A percentile compares a stretch with the other conserved stretches of the same genome.
phyloP scores from a whole-genome alignment of 2,329 filamentous ascomycete genomes.

The Triangularia setosa region DNA sequence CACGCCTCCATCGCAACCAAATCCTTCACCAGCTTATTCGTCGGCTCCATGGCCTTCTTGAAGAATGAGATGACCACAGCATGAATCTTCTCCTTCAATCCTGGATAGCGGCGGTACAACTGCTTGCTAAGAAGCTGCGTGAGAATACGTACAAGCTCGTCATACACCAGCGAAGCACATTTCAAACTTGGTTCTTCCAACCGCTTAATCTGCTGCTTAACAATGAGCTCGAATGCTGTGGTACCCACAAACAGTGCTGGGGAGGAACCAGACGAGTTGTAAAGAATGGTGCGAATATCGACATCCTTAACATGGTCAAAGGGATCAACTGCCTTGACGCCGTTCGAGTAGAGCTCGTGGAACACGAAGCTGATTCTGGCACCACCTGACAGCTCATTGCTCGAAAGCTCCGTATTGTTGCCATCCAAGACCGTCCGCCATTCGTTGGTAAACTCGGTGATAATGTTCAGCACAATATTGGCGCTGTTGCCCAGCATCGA shows the following conservation, averaged over 20 bases:
- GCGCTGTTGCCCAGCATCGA: slow-evolving; percentile 94
- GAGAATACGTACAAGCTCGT: slow-evolving; percentile 93
- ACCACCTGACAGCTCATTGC: slow-evolving; percentile 89
- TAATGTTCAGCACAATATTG: slow-evolving; percentile 97
- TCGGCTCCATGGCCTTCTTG: slow-evolving; percentile 97
- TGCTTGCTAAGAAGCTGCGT: slow-evolving; percentile 84
- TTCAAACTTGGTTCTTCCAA: slow-evolving; percentile 95
- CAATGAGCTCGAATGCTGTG: slow-evolving; percentile 96
- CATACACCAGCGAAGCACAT: slow-evolving; percentile 95
- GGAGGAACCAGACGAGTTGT: slow-evolving; percentile 98
- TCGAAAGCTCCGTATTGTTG: slow-evolving; percentile 94
- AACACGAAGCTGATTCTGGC: slow-evolving; percentile 99
- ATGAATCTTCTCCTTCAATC: slow-evolving; percentile 95
- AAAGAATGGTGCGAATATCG: slow-evolving; percentile 93
- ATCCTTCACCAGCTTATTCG: slow-evolving; percentile 93
- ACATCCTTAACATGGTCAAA: slow-evolving; percentile 97
- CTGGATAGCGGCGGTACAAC: slow-evolving; percentile 89
- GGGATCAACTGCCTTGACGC: slow-evolving; percentile 94
- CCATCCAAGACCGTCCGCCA: slow-evolving; percentile 95
- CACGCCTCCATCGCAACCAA: slow-evolving; percentile 93
- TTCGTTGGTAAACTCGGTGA: slow-evolving; percentile 97
- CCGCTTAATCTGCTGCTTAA: slow-evolving; percentile 97
- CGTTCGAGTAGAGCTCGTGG: slow-evolving; percentile 96
- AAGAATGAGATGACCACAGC: slow-evolving; percentile 89
- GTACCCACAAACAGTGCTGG: slow-evolving; percentile 96